A percentile compares a stretch with the other conserved stretches of the same genome.
Evolutionary conservation across 768 basidiomycete species (phyloP).

Genomic region (Kwoniella bestiolae): DNA sequence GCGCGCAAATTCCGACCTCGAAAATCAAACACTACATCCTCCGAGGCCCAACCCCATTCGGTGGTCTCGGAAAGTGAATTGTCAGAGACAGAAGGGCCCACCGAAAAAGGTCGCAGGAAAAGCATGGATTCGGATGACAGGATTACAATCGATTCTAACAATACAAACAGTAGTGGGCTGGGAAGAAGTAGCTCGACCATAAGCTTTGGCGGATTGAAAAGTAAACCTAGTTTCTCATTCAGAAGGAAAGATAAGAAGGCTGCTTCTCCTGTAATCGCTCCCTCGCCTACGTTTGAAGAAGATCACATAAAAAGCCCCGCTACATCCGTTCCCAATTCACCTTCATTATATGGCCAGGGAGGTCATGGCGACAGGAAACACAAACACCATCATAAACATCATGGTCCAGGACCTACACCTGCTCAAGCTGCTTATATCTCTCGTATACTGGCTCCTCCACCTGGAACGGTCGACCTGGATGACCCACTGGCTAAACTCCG

Average conservation of each 20-base stretch:
- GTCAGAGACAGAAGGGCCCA: slow-evolving; percentile 32
- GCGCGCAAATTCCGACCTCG: slow-evolving; percentile 66
- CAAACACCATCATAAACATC: slow-evolving; percentile 11
- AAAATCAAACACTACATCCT: slow-evolving; percentile 10
- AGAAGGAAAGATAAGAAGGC: slow-evolving; percentile 24
- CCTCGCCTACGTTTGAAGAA: slow-evolving; percentile 5
- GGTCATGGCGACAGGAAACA: neutral
- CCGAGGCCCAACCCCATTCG: slow-evolving; percentile 14
- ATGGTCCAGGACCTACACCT: slow-evolving; percentile 47
- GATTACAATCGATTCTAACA: slow-evolving; percentile 9
- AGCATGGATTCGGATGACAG: slow-evolving; percentile 42
- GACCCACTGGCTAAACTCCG: slow-evolving; percentile 51
- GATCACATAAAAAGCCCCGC: slow-evolving; percentile 9
- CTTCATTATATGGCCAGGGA: neutral
- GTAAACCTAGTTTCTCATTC: slow-evolving; percentile 47
- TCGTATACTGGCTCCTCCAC: slow-evolving; percentile 50
- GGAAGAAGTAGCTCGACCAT: slow-evolving; percentile 31
- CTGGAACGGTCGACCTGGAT: slow-evolving; percentile 10
- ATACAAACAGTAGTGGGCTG: neutral
- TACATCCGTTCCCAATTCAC: slow-evolving; percentile 9
- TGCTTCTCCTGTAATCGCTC: slow-evolving; percentile 9
- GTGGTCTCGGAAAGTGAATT: slow-evolving; percentile 36
- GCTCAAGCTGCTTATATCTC: slow-evolving; percentile 58
- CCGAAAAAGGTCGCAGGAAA: slow-evolving; percentile 28
- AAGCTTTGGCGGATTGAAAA: slow-evolving; percentile 36